A percentile compares a stretch with the other conserved stretches of the same genome.
Evolutionary conservation across 116 monocot species (phyloP).

Genomic region (Phalaenopsis hybrid): DNA sequence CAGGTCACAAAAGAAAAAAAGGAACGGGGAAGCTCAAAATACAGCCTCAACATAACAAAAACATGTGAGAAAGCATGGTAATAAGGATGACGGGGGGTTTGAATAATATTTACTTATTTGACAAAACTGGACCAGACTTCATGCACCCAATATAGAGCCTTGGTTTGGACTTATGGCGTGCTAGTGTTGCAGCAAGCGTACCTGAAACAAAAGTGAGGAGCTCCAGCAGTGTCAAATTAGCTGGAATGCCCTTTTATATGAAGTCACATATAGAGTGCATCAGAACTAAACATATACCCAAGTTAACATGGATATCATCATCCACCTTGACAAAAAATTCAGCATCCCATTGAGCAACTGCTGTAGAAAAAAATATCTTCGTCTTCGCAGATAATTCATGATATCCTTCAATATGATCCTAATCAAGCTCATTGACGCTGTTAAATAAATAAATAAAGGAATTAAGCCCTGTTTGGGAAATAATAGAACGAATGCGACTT

Average conservation of each 20-base stretch:
- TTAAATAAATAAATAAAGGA: background rate
- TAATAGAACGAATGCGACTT: background rate
- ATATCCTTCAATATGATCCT: constrained; percentile 24
- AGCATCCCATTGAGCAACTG: constrained; percentile 17
- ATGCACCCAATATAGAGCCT: constrained; percentile 18
- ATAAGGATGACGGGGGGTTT: background rate
- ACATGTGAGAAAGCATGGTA: background rate
- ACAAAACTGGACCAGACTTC: constrained; percentile 23
- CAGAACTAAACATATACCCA: constrained; percentile 5
- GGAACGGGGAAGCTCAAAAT: background rate
- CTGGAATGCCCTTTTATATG: background rate
- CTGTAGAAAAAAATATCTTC: constrained; percentile 19
- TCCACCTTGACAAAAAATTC: constrained; percentile 26
- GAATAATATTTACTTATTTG: constrained; percentile 4
- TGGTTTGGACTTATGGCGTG: constrained; percentile 17
- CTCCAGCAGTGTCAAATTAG: background rate
- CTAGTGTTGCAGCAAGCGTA: constrained; percentile 12
- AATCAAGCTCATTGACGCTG: background rate
- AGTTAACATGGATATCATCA: constrained; percentile 25
- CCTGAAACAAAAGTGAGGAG: constrained; percentile 3
- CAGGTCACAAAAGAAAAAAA: background rate
- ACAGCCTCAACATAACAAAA: background rate
- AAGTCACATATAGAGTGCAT: background rate
- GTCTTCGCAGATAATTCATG: constrained; percentile 24
- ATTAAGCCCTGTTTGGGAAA: background rate